Base-by-base conservation (phyloP, 768 basidiomycete genomes). In the Grammothele lineata region DNA sequence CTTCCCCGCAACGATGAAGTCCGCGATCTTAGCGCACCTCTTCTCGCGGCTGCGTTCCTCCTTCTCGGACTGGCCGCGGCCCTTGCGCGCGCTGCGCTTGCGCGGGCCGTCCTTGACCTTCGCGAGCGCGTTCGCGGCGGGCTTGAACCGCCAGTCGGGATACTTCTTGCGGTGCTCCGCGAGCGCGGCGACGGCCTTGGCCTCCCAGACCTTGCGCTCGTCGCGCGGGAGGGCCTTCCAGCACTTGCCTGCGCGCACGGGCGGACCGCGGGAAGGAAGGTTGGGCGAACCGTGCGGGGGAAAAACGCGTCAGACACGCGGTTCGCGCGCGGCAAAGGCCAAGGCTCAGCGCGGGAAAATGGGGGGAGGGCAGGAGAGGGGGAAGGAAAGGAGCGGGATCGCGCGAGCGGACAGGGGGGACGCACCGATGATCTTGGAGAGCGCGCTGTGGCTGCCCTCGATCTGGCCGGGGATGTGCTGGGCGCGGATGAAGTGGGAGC, bases 91-190 rank as follows among this genome's bases (percentile, higher is more conserved):
- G 60, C 53, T 64, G 24, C 66, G 62, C 17, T 67, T 66, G 9
- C 73, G 63, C 17, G 68, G 67, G 9, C 74, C 67, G 52, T 75
- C 69, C 47, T 70, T 68, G 53, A 72, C 64, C 58, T 66, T 68
- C 18, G 35, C 35, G 42, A 72, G 65, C 42, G 63, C 71, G 53
- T 69, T 74, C 15, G 74, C 66, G n/a, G 78, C 81, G 4, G 85
- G 86, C 40, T 83, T 75, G 63, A 88, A 91, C 40, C 88, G 72
- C 87, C 88, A 91, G 64, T 88, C 84, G 1, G 87, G 87, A 61
- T 89, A 89, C 47, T 77, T 72, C 40, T 72, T 71, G 43, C 86
- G 74, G 61, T 90, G 87, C 61, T 87, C 87, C 0, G 76, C 80
- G 58, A 83, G 83, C 0, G 87, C 87, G 5, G 76, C 68, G 34